phyloP scores from a whole-genome alignment of 1,139 yeast genomes.

The Suhomyces bribrorum region DNA sequence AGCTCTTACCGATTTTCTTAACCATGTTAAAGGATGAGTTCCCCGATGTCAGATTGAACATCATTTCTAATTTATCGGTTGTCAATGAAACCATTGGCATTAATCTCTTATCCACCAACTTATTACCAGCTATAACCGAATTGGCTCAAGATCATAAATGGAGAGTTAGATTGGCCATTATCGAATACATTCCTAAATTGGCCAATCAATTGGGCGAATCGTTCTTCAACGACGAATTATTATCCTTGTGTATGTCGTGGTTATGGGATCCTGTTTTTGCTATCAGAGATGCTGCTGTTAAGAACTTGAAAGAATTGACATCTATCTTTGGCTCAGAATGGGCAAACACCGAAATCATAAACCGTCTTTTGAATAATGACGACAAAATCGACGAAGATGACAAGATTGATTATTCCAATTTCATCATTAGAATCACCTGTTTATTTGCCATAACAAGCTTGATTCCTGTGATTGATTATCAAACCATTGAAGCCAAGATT shows the following conservation, averaged over 20 bases:
- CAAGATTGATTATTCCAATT: conserved; percentile 59
- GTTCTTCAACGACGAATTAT: conserved; percentile 88
- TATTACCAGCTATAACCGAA: conserved; percentile 94
- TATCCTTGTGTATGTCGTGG: conserved; percentile 93
- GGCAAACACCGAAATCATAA: conserved; percentile 85
- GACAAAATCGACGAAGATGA: conserved; percentile 35
- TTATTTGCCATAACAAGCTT: conserved; percentile 82
- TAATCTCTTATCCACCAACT: conserved; percentile 77
- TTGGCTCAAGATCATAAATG: conserved; percentile 96
- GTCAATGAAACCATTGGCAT: conserved; percentile 96
- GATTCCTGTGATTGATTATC: conserved; percentile 64
- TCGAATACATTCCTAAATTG: conserved; percentile 91
- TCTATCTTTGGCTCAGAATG: conserved; percentile 89
- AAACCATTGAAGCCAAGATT: conserved; percentile 61
- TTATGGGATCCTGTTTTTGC: conserved; percentile 97
- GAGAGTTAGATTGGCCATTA: conserved; percentile 96
- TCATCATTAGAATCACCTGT: conserved; percentile 89
- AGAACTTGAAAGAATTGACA: conserved; percentile 76
- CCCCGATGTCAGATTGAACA: conserved; percentile 93
- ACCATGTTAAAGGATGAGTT: conserved; percentile 95
- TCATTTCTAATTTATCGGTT: conserved; percentile 85
- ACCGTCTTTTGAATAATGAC: conserved; percentile 58
- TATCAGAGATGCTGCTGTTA: conserved; percentile 93
- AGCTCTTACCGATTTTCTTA: conserved; percentile 82
- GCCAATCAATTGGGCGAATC: conserved; percentile 96